Base-by-base conservation (phyloP, 257 asterid genomes). In the Hygrophila difformis region DNA sequence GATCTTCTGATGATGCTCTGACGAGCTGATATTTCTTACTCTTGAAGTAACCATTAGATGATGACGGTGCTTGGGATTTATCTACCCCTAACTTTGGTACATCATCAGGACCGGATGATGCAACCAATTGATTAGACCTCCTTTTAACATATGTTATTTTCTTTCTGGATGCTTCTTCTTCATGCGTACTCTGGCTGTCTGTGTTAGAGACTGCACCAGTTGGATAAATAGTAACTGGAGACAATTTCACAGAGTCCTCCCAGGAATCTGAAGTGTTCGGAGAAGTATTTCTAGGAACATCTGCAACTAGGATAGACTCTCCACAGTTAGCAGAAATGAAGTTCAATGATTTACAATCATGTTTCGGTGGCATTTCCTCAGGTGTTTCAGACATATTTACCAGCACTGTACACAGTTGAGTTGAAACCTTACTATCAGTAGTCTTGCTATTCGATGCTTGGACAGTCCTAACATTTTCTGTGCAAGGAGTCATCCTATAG, bases 1-100 rank as follows among this genome's bases (percentile, higher is more conserved):
- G 66, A 59, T 65, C 67, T 65, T 66, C 75, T 61, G 37, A 33
- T 33, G 37, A 33, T 33, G 37, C 71, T 73, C 96, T 79, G 50
- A 91, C 64, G 62, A 91, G 87, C 77, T 91, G 96, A 65, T 86
- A 77, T 68, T 69, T 72, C 71, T 66, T 82, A 63, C 78, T 77
- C 78, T 86, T 91, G 64, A 65, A 80, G 76, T 86, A 86, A 47
- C 82, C 82, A 64, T 67, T 82, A 36, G 95, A 73, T 23, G 65
- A 61, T 44, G 63, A 61, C 44, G 75, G 61, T 14, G 69, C 39
- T 47, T 56, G 73, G 47, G 51, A 36, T 49, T 63, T 67, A 61
- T 74, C 84, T 56, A 37, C 49, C 60, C 49, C 54, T 29, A 20
- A 39, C 23, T 10, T 31, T 24, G 71, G 37, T 28, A 18, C 37